phyloP scores from a whole-genome alignment of 371 early-diverging fungal genomes.

The Mortierella sp. region DNA sequence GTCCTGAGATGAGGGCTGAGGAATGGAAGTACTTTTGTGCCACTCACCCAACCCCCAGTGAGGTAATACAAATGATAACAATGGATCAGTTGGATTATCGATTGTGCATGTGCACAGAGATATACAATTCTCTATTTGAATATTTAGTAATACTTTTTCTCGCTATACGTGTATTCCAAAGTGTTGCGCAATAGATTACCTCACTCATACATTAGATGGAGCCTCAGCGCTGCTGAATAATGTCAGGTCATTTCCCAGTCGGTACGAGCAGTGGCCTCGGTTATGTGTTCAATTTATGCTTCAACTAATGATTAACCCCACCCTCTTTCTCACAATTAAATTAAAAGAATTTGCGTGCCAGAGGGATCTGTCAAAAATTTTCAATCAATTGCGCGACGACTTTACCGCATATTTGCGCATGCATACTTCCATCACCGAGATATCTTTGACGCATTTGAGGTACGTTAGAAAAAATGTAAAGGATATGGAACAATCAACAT shows the following conservation, averaged over 20 bases:
- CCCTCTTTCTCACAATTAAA: background rate
- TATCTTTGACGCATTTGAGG: constrained; percentile 88
- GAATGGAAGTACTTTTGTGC: constrained; percentile 96
- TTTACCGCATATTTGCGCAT: constrained; percentile 97
- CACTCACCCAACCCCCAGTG: constrained; percentile 85
- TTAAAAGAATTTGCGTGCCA: constrained; percentile 75
- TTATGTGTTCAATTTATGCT: background rate
- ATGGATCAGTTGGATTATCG: background rate
- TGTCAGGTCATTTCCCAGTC: constrained; percentile 82
- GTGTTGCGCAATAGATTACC: constrained; percentile 95
- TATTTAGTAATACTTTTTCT: too few relatives aligned
- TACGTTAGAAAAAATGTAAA: background rate
- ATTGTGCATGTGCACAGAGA: background rate
- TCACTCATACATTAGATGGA: constrained; percentile 92
- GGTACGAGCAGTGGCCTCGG: constrained; percentile 57
- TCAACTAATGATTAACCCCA: background rate
- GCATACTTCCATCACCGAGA: constrained; percentile 93
- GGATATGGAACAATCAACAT: too few relatives aligned
- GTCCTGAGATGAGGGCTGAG: constrained; percentile 94
- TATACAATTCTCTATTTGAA: too few relatives aligned
- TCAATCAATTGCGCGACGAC: constrained; percentile 87
- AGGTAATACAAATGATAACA: constrained; percentile 63
- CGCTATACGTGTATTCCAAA: constrained; percentile 31
- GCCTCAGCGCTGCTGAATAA: constrained; percentile 86
- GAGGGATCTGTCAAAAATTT: constrained; percentile 85